phyloP scores from a whole-genome alignment of 805 yeast genomes.

The Komagataella ulmi region DNA sequence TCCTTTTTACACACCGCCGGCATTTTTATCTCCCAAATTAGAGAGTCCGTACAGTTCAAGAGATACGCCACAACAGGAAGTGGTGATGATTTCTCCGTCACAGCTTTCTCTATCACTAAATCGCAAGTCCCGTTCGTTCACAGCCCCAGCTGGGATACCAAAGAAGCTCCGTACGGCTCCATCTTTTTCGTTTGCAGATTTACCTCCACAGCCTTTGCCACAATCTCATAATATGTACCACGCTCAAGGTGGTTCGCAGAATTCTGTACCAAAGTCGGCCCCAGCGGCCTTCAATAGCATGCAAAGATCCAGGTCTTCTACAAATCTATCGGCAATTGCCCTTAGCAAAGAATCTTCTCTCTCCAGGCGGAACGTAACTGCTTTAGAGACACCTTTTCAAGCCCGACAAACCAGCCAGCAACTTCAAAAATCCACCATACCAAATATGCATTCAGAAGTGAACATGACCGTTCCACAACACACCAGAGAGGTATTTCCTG shows the following conservation, averaged over 20 bases:
- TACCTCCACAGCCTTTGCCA: neutral
- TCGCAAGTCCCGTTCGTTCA: slow-evolving; percentile 5
- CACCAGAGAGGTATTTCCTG: neutral
- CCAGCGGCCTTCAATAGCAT: slow-evolving; percentile 1
- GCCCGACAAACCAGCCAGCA: slow-evolving; percentile 24
- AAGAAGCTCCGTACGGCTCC: slow-evolving; percentile 1
- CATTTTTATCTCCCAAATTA: slow-evolving; percentile 28
- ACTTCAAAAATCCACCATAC: slow-evolving; percentile 39
- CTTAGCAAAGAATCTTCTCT: slow-evolving; percentile 12
- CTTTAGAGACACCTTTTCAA: neutral
- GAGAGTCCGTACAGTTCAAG: slow-evolving; percentile 12
- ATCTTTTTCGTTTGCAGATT: neutral
- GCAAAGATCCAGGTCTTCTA: slow-evolving; percentile 34
- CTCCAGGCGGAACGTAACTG: neutral
- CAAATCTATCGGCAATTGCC: slow-evolving; percentile 44
- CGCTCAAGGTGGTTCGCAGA: neutral
- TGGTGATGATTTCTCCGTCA: neutral
- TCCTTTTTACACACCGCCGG: slow-evolving; percentile 34
- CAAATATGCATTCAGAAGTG: slow-evolving; percentile 17
- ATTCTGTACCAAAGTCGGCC: neutral
- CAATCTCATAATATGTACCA: neutral
- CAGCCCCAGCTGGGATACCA: neutral
- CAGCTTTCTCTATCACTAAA: slow-evolving; percentile 3
- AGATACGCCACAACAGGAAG: neutral
- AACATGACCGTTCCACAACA: neutral